Evolutionary conservation across 2,329 filamentous ascomycete species (phyloP).

Genomic region (Scedosporium boydii): DNA sequence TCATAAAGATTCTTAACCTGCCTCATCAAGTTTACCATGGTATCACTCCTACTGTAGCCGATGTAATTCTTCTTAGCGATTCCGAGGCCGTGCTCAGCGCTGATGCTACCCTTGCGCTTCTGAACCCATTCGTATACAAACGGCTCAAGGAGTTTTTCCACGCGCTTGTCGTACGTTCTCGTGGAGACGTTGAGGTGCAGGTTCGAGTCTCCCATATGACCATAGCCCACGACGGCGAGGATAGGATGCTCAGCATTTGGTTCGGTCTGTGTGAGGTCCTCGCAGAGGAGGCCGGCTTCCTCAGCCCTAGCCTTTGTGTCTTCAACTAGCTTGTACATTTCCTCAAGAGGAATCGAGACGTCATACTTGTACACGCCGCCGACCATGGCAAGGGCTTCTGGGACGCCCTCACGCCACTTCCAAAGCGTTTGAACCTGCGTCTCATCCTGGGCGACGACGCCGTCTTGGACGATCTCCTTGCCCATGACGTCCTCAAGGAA

Average conservation of each 20-base stretch:
- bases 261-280: constrained; percentile 29
- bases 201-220: constrained; percentile 97
- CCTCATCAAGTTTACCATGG: constrained; percentile 85
- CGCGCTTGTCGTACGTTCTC: constrained; percentile 71
- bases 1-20: constrained; percentile 92
- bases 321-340: constrained; percentile 84
- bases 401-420: constrained; percentile 88
- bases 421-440: constrained; percentile 80
- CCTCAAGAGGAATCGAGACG: constrained; percentile 79
- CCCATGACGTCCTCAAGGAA: constrained; percentile 92
- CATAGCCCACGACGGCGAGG: constrained; percentile 86
- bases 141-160: constrained; percentile 83
- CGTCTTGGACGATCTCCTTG: constrained; percentile 76
- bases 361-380: constrained; percentile 99
- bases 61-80: constrained; percentile 94
- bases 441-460: constrained; percentile 86
- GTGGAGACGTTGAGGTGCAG: constrained; percentile 86
- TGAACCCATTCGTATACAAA: constrained; percentile 97
- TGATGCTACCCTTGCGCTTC: constrained; percentile 83
- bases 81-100: constrained; percentile 89
- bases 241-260: constrained; percentile 53
- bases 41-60: constrained; percentile 82
- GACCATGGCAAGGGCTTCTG: constrained; percentile 79
- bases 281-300: constrained; percentile 65
- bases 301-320: constrained; percentile 67